Evolutionary conservation across 169 alveolate species (phyloP), one percentile per base, ranked within the genome.

Genomic region (Plasmodium blacklocki): DNA sequence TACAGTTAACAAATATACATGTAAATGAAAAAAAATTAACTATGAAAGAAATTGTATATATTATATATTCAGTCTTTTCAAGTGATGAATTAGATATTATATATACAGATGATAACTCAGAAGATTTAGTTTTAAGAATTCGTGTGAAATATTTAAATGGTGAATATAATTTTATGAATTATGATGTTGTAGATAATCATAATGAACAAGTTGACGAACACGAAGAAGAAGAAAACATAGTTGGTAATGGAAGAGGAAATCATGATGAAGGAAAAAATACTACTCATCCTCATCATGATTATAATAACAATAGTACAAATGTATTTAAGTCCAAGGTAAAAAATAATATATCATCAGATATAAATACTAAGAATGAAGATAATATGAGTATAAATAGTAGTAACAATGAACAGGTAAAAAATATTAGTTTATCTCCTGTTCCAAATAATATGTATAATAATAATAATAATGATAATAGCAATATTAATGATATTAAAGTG

Each of bases 61-160:
- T 95, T 64, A 97, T 98, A 54, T 93, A 96, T 88, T 88, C 95
- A 72, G 99, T 96, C 73, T 97, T 93, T 74, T 91, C 96, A 56
- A 93, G 95, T 76, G 99, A 96, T 50, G 98, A 97, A 73, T 87
- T 98, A 14, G 98, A 98, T 88, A 95, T 98, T 68, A 98, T 98
- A 74, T 97, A 96, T 94, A 97, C 99, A 3, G 99, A 98, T 86
- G 99, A 98, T 91, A 98, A 98, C 88, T 96, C 98, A 18, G 99
- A 98, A 64, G 99, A 97, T 78, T 95, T 98, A 75, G 97, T 98
- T 26, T 88, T 99, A 59, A 94, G 99, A 60, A 93, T 99, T 9
- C 95, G 99, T 49, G 94, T 98, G 23, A 94, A 97, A 86, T 95
- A 94, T 74, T 87, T 87, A 29, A 86, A 76, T 50, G 88, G 88